These are phyloP conservation scores for Jackrogersella minutella DNA, from an alignment of 495 filamentous ascomycete species.

Conservation along the genomic window DNA sequence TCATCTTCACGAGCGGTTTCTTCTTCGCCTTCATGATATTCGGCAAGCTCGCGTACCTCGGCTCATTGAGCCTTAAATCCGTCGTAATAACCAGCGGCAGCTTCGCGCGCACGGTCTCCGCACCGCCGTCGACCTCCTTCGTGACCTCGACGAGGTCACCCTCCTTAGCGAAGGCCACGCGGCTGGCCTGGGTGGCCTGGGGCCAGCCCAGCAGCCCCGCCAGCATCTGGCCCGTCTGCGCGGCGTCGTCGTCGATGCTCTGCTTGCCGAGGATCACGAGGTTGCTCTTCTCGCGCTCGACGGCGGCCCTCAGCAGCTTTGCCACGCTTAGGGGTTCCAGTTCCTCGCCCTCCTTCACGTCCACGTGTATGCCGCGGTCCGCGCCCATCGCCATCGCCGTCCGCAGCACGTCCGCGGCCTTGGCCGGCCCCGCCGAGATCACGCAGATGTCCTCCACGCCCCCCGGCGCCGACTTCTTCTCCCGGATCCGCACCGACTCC, in stretches of 20 bases:
- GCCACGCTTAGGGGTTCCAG: conserved; percentile 93
- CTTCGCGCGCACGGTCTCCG: conserved; percentile 84
- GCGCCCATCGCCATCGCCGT: conserved; percentile 99
- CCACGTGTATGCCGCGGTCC: conserved; percentile 87
- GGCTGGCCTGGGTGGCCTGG: conserved; percentile 91
- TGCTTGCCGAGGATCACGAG: conserved; percentile 95
- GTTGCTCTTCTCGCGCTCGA: conserved; percentile 83
- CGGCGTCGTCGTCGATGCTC: conserved; percentile 94
- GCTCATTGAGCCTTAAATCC: conserved; percentile 94
- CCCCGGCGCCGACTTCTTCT: conserved; percentile 67
- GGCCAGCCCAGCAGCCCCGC: conserved; percentile 91
- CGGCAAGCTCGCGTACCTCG: conserved; percentile 90
- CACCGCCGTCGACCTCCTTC: conserved; percentile 93
- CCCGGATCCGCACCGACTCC: conserved; percentile 91
- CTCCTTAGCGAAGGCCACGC: conserved; percentile 74
- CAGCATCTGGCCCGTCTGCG: conserved; percentile 98
- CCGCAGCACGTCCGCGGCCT: conserved; percentile 84
- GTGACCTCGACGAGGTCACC: conserved; percentile 71
- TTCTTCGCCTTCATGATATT: conserved; percentile 99
- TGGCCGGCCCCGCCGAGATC: conserved; percentile 84
- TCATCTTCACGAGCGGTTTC: conserved; percentile 95
- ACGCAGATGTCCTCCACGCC: conserved; percentile 88
- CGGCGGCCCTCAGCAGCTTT: conserved; percentile 82
- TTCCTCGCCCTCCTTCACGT: conserved; percentile 68
- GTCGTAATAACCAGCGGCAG: conserved; percentile 94